phyloP scores from a whole-genome alignment of 2,329 filamentous ascomycete genomes.

The Exophiala alcalophila region DNA sequence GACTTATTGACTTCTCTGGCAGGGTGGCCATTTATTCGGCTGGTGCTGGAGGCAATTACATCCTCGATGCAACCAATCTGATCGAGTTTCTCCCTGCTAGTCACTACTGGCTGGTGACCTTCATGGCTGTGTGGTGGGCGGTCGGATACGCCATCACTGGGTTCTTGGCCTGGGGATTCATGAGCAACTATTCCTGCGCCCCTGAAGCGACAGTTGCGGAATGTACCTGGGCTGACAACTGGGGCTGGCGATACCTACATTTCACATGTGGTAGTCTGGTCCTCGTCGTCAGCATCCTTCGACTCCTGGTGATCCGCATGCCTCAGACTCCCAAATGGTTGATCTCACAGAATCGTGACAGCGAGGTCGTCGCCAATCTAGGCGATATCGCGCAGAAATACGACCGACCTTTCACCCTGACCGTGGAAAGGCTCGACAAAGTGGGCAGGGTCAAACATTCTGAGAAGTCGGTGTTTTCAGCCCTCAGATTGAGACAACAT shows the following conservation, averaged over 20 bases:
- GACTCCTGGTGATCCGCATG: slow-evolving; percentile 54
- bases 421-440: slow-evolving; percentile 46
- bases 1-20: not conserved
- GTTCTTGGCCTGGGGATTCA: slow-evolving; percentile 54
- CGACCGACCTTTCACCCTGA: slow-evolving; percentile 52
- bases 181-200: slow-evolving; percentile 49
- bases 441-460: slow-evolving; percentile 39
- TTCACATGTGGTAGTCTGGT: slow-evolving; percentile 54
- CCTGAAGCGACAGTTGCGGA: slow-evolving; percentile 37
- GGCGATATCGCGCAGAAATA: slow-evolving; percentile 52
- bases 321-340: slow-evolving; percentile 58
- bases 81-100: slow-evolving; percentile 56
- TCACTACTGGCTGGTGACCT: slow-evolving; percentile 57
- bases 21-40: slow-evolving; percentile 26
- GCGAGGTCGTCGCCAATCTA: slow-evolving; percentile 50
- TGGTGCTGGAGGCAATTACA: slow-evolving; percentile 25
- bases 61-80: slow-evolving; percentile 48
- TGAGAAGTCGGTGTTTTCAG: slow-evolving; percentile 35
- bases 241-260: slow-evolving; percentile 58
- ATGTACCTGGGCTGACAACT: slow-evolving; percentile 52
- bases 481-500: slow-evolving; percentile 48
- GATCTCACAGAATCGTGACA: slow-evolving; percentile 53
- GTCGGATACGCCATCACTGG: slow-evolving; percentile 33
- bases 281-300: slow-evolving; percentile 52
- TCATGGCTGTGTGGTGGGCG: slow-evolving; percentile 37